Percentiles rank a stretch among this genome's conserved stretches.
These are phyloP conservation scores for Cryptococcus sp. DNA, from an alignment of 1,284 basidiomycete genomes.

Conservation along the genomic window DNA sequence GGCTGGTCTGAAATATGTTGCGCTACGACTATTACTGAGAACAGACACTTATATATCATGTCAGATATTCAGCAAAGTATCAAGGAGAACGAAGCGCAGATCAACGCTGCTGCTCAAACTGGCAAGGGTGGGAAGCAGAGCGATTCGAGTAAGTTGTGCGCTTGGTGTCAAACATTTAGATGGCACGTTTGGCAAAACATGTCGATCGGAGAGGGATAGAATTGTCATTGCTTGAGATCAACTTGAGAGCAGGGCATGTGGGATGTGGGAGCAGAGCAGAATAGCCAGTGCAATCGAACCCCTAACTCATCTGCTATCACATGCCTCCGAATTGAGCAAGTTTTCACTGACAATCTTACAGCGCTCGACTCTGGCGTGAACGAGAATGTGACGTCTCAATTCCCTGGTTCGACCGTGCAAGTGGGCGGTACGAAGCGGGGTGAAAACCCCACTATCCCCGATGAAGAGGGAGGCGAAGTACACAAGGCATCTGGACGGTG, in stretches of 20 bases:
- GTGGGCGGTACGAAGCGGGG: conserved; percentile 33
- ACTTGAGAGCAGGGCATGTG: no score
- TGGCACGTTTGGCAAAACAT: no score
- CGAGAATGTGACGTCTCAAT: conserved; percentile 30
- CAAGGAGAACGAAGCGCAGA: conserved; percentile 14
- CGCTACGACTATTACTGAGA: no score
- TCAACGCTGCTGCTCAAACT: conserved; percentile 24
- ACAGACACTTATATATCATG: conserved; percentile 6
- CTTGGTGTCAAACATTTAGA: background rate
- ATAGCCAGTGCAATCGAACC: background rate
- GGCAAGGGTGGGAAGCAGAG: conserved; percentile 15
- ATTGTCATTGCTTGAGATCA: no score
- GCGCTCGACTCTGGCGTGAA: conserved; percentile 34
- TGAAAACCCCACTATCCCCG: conserved; percentile 33
- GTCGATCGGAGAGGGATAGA: no score
- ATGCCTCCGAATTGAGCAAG: background rate
- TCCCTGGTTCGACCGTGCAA: conserved; percentile 35
- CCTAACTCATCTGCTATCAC: background rate
- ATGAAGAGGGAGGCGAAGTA: conserved; percentile 33
- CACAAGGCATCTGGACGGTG: conserved; percentile 33
- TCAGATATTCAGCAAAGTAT: conserved; percentile 20
- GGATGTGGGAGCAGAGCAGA: no score
- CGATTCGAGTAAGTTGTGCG: conserved; percentile 21
- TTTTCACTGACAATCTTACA: conserved; percentile 4
- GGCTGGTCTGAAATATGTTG: no score